Percentiles rank a stretch among this genome's conserved stretches.
Conservation (phyloP, 768 basidiomycete species). For the Amanita rubescens region DNA sequence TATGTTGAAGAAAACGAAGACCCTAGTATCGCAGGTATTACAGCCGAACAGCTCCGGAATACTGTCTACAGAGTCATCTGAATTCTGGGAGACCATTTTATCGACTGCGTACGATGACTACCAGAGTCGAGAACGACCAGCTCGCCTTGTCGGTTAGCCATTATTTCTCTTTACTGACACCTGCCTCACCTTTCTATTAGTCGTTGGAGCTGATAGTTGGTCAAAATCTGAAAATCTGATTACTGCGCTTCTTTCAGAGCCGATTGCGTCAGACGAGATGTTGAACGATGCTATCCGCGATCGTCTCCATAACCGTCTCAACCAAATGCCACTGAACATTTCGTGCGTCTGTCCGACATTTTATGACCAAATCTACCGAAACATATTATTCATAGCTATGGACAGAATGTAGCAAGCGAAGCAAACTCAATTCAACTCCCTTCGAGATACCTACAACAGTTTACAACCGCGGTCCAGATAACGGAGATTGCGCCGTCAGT, state of each 20-base stretch:
- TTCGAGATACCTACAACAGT: slow-evolving; percentile 39
- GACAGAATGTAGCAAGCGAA: neutral
- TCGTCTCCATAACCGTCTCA: slow-evolving; percentile 36
- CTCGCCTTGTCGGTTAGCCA: slow-evolving; percentile 42
- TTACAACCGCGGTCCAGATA: slow-evolving; percentile 42
- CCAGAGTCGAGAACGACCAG: slow-evolving; percentile 25
- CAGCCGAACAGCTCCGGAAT: slow-evolving; percentile 11
- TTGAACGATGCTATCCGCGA: slow-evolving; percentile 35
- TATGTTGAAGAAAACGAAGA: slow-evolving; percentile 41
- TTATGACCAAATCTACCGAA: neutral
- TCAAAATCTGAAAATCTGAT: slow-evolving; percentile 52
- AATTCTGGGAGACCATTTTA: slow-evolving; percentile 42
- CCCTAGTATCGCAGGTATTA: slow-evolving; percentile 39
- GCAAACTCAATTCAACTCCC: slow-evolving; percentile 1
- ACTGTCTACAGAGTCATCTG: slow-evolving; percentile 22
- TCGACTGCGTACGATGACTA: slow-evolving; percentile 29
- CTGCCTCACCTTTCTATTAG: slow-evolving; percentile 25
- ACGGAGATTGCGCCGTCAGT: slow-evolving; percentile 25
- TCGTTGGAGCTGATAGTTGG: slow-evolving; percentile 49
- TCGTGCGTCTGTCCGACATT: slow-evolving; percentile 27
- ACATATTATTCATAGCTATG: neutral
- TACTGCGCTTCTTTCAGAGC: slow-evolving; percentile 64
- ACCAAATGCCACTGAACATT: slow-evolving; percentile 26
- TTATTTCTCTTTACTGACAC: slow-evolving; percentile 4
- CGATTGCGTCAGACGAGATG: slow-evolving; percentile 47